Base-by-base conservation (phyloP, 208 protist genomes). In the Leishmania major region DNA sequence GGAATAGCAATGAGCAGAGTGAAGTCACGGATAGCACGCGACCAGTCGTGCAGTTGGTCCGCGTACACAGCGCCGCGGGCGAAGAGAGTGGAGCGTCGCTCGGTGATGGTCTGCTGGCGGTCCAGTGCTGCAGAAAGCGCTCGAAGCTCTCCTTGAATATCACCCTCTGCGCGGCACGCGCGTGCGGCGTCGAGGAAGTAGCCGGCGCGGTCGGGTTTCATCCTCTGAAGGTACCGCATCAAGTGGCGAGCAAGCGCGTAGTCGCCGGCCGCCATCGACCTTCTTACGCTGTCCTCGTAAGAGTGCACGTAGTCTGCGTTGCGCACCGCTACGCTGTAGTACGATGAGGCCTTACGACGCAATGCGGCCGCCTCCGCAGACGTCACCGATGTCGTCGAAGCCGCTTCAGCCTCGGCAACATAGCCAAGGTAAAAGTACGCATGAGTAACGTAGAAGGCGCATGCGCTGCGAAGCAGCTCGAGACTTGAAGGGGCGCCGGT, bases 351-450 rank as follows among this genome's bases (percentile, higher is more conserved):
- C 75, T 88, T 69, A 66, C 84, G 80, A 15, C 77, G 79, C 78
- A 92, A 79, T 43, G 75, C 74, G 7, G 53, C 62, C 17, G 45
- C 59, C 47, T 76, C 82, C 35, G 55, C 83, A 37, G 60, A 37
- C 40, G 62, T 72, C 37, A 67, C 62, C n/a, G 76, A 60, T 51
- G 71, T 51, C 31, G 57, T 59, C 45, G 86, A 69, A 11, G 51
- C 47, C 49, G 75, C 51, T 64, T 47, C 76, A 47, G 51, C 57
- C 69, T 86, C 85, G 62, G 78, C 87, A 40, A 95, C 81, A 75
- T 88, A 87, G 57, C 94, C 94, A 6, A 97, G 83, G 67, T 95
- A 96, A 72, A 95, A 97, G 83, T 96, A 87, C 0, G 94, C 93
- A 79, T 97, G 92, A 10, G 94, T 88, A 13, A 83, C 84, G 81